Evolutionary conservation across 2,329 filamentous ascomycete species (phyloP).

Genomic region (Penicillium freii): DNA sequence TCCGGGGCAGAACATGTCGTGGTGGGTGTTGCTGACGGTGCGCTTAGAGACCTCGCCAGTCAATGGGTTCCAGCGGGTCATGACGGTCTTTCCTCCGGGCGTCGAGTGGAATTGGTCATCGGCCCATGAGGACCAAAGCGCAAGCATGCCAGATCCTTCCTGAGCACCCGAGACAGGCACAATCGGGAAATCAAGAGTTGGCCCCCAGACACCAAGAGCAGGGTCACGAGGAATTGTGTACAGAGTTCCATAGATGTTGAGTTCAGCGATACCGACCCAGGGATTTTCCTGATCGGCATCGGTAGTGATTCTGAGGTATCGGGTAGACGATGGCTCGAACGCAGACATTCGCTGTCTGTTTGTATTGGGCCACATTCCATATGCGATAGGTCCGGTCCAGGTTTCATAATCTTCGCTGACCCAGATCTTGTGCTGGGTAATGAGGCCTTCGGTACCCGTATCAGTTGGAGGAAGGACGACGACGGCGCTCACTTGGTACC

Average conservation of each 20-base stretch:
- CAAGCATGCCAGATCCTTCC: constrained; percentile 15
- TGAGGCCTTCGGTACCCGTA: background rate
- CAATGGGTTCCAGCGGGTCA: constrained; percentile 15
- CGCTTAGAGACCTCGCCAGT: constrained; percentile 11
- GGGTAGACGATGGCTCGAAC: constrained; percentile 7
- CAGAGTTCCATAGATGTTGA: constrained; percentile 9
- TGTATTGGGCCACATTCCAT: constrained; percentile 12
- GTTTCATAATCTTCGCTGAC: constrained; percentile 2
- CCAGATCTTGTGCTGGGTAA: constrained; percentile 13
- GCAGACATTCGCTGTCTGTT: constrained; percentile 11
- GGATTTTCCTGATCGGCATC: background rate
- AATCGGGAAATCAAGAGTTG: constrained; percentile 29
- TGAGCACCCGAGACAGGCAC: constrained; percentile 26
- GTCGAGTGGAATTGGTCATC: constrained; percentile 15
- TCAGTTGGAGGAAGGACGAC: constrained; percentile 8
- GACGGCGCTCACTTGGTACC: constrained; percentile 6
- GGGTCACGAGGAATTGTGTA: constrained; percentile 15
- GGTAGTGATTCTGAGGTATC: constrained; percentile 6
- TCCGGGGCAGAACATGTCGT: constrained; percentile 43
- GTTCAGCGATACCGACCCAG: constrained; percentile 9
- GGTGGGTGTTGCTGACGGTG: constrained; percentile 23
- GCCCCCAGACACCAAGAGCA: constrained; percentile 26
- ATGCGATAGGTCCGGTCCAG: constrained; percentile 9
- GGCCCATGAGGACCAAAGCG: constrained; percentile 22
- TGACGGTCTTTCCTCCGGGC: constrained; percentile 19